Conservation (phyloP, 106 monocot genomes). For the Hemerocallis citrina region DNA sequence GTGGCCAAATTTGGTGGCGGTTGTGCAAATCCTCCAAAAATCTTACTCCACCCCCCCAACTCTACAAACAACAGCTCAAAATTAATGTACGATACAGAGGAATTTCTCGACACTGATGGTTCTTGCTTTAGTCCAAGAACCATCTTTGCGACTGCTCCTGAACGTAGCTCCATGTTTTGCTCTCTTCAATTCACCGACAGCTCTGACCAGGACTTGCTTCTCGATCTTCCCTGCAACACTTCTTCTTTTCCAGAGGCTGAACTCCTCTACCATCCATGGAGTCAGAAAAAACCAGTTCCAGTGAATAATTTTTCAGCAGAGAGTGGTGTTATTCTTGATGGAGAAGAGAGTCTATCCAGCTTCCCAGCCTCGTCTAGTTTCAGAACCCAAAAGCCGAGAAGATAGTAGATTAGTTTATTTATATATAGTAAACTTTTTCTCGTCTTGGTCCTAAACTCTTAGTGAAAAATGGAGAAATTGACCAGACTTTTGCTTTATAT, state of each 20-base stretch:
- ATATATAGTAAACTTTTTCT: slow-evolving; percentile 1
- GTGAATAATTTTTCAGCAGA: slow-evolving; percentile 13
- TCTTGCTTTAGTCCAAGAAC: slow-evolving; percentile 40
- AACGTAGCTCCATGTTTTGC: slow-evolving; percentile 13
- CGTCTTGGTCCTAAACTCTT: neutral
- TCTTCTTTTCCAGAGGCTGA: slow-evolving; percentile 51
- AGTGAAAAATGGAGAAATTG: neutral
- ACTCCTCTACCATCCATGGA: slow-evolving; percentile 33
- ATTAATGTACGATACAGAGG: slow-evolving; percentile 8
- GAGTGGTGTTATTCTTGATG: slow-evolving; percentile 18
- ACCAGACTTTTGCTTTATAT: neutral
- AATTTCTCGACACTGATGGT: slow-evolving; percentile 24
- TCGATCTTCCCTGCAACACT: slow-evolving; percentile 35
- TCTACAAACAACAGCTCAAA: slow-evolving; percentile 6
- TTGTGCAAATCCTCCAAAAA: slow-evolving; percentile 2
- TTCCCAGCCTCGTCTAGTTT: slow-evolving; percentile 29
- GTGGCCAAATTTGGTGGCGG: slow-evolving; percentile 3
- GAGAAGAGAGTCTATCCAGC: slow-evolving; percentile 30
- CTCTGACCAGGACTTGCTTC: slow-evolving; percentile 40
- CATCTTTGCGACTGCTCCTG: slow-evolving; percentile 20
- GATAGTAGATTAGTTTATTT: neutral
- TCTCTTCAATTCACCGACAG: slow-evolving; percentile 21
- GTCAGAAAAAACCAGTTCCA: slow-evolving; percentile 6
- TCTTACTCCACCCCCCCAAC: neutral
- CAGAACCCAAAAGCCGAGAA: slow-evolving; percentile 18